Base-by-base conservation (phyloP, 1,139 yeast species). In the Blastobotrys buckinghamii region DNA sequence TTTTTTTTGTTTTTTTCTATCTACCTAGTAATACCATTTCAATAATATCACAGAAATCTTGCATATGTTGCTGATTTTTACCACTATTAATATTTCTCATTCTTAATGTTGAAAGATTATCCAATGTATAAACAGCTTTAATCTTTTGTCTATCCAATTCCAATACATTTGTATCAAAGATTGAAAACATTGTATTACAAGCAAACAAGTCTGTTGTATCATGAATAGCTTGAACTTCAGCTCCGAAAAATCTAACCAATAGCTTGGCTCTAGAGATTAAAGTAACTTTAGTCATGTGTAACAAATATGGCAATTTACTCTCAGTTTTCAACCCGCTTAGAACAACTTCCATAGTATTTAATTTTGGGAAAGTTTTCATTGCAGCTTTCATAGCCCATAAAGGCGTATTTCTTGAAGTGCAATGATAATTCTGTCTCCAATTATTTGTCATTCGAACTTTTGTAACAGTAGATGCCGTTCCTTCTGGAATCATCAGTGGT, bases 71-170 rank as follows among this genome's bases (percentile, higher is more conserved):
- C 12, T 27, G 32, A 24, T 34, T 20, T 8, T 34, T 4, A 5
- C 4, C 8, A 19, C 38, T 10, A 16, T 3, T 19, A 10, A 8
- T 34, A 34, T 7, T 34, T 19, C 8, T 2, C 6, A 15, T 3
- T 42, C 45, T 34, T 16, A 34, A 22, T 2, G 39, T 7, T n/a
- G 35, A 15, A 8, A 42, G 17, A 16, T 34, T 15, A 5, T 34
- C 33, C 10, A 34, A n/a, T 15, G 27, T 34, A 38, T 44, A 45
- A 20, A 37, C 42, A 5, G 49, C 16, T 33, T 39, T 26, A 40
- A 39, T 44, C 39, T 43, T 44, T 42, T 37, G 26, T 24, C 50
- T 30, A 41, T 43, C 51, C 12, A 45, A 39, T 32, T 39, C 34
- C 24, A 42, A 26, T 2, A 26, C 37, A 27, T 40, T 27, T 6